Base-by-base conservation (phyloP, 371 early-diverging fungal genomes). In the Dipsacomyces acuminosporus region DNA sequence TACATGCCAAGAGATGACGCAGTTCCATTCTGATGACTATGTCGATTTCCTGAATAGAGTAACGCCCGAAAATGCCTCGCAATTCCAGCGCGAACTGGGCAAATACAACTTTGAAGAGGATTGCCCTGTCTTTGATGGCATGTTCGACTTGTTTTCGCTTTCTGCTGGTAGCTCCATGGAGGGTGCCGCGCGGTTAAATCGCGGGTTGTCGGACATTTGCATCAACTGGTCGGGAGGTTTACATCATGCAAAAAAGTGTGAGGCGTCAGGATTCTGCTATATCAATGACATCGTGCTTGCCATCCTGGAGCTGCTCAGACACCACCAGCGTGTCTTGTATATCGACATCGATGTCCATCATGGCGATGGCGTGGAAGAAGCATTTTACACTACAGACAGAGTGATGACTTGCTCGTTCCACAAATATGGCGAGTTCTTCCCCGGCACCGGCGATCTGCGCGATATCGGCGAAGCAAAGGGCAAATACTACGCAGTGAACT, bases 341-440 rank as follows among this genome's bases (percentile, higher is more conserved):
- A 90, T 99, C 59, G 99, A 99, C 72, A 98, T 98, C 66, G 99
- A 99, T 71, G 89, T 98, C 17, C 99, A 99, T 76, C 99, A 99
- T 67, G 99, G 99, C 17, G 99, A 99, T 72, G 99, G 99, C 41
- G 99, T 99, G 19, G 92, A 96, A 74, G 99, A 99, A 72, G 99
- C 99, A 1, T 99, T 99, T 76, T 99, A 97, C 73, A 90, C 91
- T 11, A 96, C 99, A 7, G 99, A 99, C 64, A 85, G 99, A 48
- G 99, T 99, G 23, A 94, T 99, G 96, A 98, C 99, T 0, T 89
- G 92, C 24, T 91, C 93, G n/a, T 99, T 99, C 74, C 99, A 99
- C 73, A 98, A 98, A 70, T 98, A 92, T 76, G 99, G 99, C 36
- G 92, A 96, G 48, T 99, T 88, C 70, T 99, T 99, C 59, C 99